phyloP scores from a whole-genome alignment of 2,329 filamentous ascomycete genomes.

The Aspergillus sp. region DNA sequence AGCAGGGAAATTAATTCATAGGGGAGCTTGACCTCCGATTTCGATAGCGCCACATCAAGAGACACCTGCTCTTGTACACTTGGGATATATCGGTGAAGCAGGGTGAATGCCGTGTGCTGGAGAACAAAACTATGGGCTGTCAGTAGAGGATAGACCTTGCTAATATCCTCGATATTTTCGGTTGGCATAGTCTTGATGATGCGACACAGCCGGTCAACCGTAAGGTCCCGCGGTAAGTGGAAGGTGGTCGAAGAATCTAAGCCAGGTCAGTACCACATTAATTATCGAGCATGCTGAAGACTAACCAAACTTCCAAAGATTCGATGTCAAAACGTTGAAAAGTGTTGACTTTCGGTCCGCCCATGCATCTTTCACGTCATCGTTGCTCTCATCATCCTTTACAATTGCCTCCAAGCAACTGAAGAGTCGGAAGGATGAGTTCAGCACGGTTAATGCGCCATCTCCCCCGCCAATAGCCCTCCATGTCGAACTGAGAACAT shows the following conservation, averaged over 20 bases:
- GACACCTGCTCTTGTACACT: constrained; percentile 77
- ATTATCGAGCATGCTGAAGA: not conserved
- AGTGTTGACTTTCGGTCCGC: constrained; percentile 59
- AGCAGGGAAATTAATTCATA: constrained; percentile 83
- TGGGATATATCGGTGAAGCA: constrained; percentile 80
- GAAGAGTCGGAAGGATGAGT: constrained; percentile 72
- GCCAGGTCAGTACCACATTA: constrained; percentile 6
- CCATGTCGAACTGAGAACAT: constrained; percentile 62
- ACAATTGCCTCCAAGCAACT: constrained; percentile 60
- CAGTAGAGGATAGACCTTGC: constrained; percentile 72
- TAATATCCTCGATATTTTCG: constrained; percentile 61
- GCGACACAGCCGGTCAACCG: constrained; percentile 72
- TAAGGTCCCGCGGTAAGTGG: constrained; percentile 69
- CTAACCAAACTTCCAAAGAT: constrained; percentile 43
- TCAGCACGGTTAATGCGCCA: constrained; percentile 60
- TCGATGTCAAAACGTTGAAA: constrained; percentile 55
- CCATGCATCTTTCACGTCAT: constrained; percentile 78
- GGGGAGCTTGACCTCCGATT: constrained; percentile 65
- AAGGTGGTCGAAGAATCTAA: constrained; percentile 51
- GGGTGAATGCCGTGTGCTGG: constrained; percentile 75
- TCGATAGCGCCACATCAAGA: constrained; percentile 64
- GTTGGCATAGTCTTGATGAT: constrained; percentile 65
- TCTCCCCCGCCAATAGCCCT: constrained; percentile 49
- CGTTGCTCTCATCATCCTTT: constrained; percentile 66
- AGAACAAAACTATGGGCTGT: constrained; percentile 73